Evolutionary conservation across 179 eudicot genomes (phyloP), one percentile per base, ranked within the genome.

Genomic region (Beta macrorhiza): DNA sequence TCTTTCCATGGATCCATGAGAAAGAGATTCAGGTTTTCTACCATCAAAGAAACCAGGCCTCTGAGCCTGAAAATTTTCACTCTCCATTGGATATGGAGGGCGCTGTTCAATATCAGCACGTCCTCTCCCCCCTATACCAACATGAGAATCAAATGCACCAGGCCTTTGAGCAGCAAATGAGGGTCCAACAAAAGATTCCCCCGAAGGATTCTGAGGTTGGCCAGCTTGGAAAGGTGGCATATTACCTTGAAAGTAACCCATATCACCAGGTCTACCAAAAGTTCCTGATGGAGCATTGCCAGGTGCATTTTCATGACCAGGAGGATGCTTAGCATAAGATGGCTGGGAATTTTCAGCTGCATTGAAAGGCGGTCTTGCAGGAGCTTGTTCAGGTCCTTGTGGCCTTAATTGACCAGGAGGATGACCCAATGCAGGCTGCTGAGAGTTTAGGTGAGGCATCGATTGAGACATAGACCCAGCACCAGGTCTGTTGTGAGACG

Each of bases 331-430:
- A 70, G 67, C 57, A 20, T 68, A 22, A 68, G 86, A 80, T 42
- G 83, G 72, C 42, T 79, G 87, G 67, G 81, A 61, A 78, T 75
- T 74, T 25, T 87, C 91, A 82, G 74, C 75, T 68, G 81, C 84
- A 80, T 77, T 77, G 37, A 85, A 64, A 12, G 87, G 84, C 32
- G 77, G 89, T 45, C 87, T 82, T 58, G 78, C 82, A 72, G 83
- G 86, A 67, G 85, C 72, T 76, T 68, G 83, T 20, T 86, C 89
- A 63, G 91, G 91, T 78, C 93, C 96, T 82, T 89, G 96, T 74
- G 91, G 93, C 86, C 90, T 87, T 55, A 85, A 74, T 53, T 84
- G 80, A 56, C 83, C 79, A 49, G 89, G 84, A 61, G 85, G 83
- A 67, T 87, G 90, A 68, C 91, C 92, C 72, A 71, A 79, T 37